Evolutionary conservation across 106 monocot species (phyloP), one percentile per base, ranked within the genome.

Genomic region (Acorus calamus): DNA sequence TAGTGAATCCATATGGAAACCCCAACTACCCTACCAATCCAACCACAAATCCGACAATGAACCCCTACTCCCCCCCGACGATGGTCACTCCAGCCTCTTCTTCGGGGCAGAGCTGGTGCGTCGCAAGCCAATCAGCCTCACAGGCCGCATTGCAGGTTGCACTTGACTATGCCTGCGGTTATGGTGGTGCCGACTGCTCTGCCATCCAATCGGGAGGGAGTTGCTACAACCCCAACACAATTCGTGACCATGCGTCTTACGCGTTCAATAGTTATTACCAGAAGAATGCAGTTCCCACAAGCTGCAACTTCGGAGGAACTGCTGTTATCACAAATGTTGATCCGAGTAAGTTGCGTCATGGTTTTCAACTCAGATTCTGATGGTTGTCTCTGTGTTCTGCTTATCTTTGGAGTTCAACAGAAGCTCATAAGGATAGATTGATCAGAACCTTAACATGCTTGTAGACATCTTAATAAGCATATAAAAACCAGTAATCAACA

Each of bases 201-300:
- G 76, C 71, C 8, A 89, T 94, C 61, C 83, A 94, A 62, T 61
- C 57, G 4, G 86, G 89, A 2, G 84, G 84, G 7, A 86, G 73
- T 71, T 94, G 94, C 56, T 89, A 64, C 58, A 74, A 83, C 56
- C 94, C 94, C 2, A 50, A 89, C 49, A 89, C 94, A 3, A 28
- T 84, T 52, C 76, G 68, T 4, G 89, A 89, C 62, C 94, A 94
- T 44, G 94, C 89, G 6, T 86, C 94, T 14, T 94, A 81, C 64
- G 94, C 94, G 5, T 94, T 89, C 81, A 94, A 94, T 63, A 77
- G 57, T 61, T 94, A 94, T 73, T 94, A 86, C 73, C 86, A 89
- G 72, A 89, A 82, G 77, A 89, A 89, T 47, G 89, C 94, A 8
- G 50, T 72, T 14, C 73, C 84, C 2, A 94, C 94, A 42, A 89